Base-by-base conservation (phyloP, 2,329 filamentous ascomycete genomes). In the Polytolypa hystricis region DNA sequence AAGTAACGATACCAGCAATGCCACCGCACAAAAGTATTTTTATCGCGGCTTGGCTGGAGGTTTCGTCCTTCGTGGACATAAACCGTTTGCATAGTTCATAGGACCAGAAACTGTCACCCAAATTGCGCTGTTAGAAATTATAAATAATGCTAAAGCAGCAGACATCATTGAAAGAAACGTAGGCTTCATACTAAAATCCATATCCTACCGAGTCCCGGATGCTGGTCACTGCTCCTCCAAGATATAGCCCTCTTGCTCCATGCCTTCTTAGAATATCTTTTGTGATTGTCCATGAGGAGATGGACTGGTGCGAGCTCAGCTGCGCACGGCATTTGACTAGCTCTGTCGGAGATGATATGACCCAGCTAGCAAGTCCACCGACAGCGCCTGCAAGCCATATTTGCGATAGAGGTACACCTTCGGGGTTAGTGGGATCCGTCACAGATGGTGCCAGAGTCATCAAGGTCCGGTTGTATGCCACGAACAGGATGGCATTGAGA, bases 151-250 rank as follows among this genome's bases (percentile, higher is more conserved):
- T 8, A 26, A n/a, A 8, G 23, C 23, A 8, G 23, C 8, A 8
- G 8, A 11, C 4, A 20, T n/a, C 2, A 28, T 40, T 37, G 30
- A 12, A n/a, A n/a, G n/a, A n/a, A 38, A 43, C 38, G 35, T 29
- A 44, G 30, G 29, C 30, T 37, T 52, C 70, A 50, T 66, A 77
- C 72, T 95, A 96, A 58, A 95, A 95, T 0, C 87, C 89, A 61
- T 95, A 96, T n/a, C 89, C 89, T 38, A 95, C 73, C 40, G 81
- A 80, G 60, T 96, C 89, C 33, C 89, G 71, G 27, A 89, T 55
- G 36, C 81, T 84, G 1, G 89, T 96, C 11, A 95, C 76, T 0
- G 65, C 67, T 14, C 89, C 89, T 14, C 86, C 89, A 43, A 78
- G 72, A 54, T 93, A 95, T 15, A 95, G 60, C 0, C 86, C 87